Base-by-base conservation (phyloP, 2,329 filamentous ascomycete species). In the Colletotrichum sp. region DNA sequence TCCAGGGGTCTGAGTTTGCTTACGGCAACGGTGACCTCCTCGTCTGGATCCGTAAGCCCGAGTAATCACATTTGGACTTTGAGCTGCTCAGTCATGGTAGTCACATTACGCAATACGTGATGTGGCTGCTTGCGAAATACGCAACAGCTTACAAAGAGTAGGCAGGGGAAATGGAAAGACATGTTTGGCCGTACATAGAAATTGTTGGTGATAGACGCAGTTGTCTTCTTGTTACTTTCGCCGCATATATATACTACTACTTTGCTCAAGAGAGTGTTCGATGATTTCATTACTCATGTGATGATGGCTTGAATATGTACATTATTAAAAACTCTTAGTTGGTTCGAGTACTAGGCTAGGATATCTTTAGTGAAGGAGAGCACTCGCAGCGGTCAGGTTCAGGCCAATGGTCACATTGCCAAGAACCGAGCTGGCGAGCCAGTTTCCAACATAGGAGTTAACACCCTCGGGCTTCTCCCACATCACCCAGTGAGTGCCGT, bases 401-500 rank as follows among this genome's bases (percentile, higher is more conserved):
- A 72, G 8, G 15, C 69, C 69, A 16, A 55, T 15, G 1, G 58
- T 69, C 65, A 62, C 2, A 51, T 73, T 73, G 6, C 72, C 65
- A 7, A 73, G 24, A 13, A 75, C 65, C 0, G 70, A 75, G 24
- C 16, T 18, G 18, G 29, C 27, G 31, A 75, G 18, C 73, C 73
- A 75, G 33, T 66, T 63, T 8, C 54, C 65, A 33, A 70, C 24
- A 29, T 57, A 59, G 8, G 34, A 18, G 82, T 96, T 97, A 5
- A 93, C 89, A 77, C 92, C 89, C 24, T 85, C 87, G 0, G 92
- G 89, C 76, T 88, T 90, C 84, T 96, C 90, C 87, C 90, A 92
- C 79, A 95, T 83, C 55, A 91, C 93, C 94, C 95, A 98, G 82
- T 97, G 95, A 18, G 87, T 86, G 0, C 92, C 87, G 29, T 90